A percentile compares a stretch with the other conserved stretches of the same genome.
These are phyloP conservation scores for Rhodotorula sp. DNA, from an alignment of 1,284 basidiomycete species.

Conservation along the genomic window DNA sequence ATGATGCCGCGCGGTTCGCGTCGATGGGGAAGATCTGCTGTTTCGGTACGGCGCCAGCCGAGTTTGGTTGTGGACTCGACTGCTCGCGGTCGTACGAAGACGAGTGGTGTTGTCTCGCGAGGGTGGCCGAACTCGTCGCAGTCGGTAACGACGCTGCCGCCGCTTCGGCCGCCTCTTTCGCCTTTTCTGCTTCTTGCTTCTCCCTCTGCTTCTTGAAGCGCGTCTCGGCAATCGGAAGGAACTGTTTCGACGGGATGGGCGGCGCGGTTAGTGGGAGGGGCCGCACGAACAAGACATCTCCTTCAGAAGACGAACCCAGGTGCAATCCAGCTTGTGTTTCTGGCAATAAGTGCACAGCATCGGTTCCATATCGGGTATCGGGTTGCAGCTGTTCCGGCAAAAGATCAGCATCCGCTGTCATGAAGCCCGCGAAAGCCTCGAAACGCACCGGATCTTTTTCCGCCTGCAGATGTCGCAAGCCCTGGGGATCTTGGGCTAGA, in stretches of 20 bases:
- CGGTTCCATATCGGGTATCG: conserved; percentile 69
- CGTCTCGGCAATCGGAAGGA: conserved; percentile 96
- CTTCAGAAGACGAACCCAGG: conserved; percentile 53
- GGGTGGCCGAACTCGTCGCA: conserved; percentile 8
- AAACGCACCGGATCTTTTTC: conserved; percentile 77
- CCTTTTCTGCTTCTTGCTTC: conserved; percentile 28
- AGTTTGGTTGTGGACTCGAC: conserved; percentile 24
- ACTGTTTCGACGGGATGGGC: conserved; percentile 48
- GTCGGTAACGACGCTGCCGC: conserved; percentile 26
- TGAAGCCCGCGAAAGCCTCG: neutral
- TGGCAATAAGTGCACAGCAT: conserved; percentile 81
- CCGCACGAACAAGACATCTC: neutral
- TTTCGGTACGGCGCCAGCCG: conserved; percentile 6
- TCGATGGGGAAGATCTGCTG: conserved; percentile 17
- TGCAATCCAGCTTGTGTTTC: conserved; percentile 86
- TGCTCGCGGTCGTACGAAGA: neutral
- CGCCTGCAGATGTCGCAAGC: conserved; percentile 88
- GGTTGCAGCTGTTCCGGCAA: conserved; percentile 64
- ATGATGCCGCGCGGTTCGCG: conserved; percentile 11
- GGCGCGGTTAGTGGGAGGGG: neutral
- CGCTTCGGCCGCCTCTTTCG: conserved; percentile 10
- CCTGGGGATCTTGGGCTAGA: conserved; percentile 68
- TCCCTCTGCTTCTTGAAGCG: conserved; percentile 77
- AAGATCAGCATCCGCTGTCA: too few relatives aligned
- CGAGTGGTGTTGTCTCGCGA: conserved; percentile 1